Evolutionary conservation across 2,329 filamentous ascomycete genomes (phyloP), one percentile per base, ranked within the genome.

Genomic region (Metarhizium humberi): DNA sequence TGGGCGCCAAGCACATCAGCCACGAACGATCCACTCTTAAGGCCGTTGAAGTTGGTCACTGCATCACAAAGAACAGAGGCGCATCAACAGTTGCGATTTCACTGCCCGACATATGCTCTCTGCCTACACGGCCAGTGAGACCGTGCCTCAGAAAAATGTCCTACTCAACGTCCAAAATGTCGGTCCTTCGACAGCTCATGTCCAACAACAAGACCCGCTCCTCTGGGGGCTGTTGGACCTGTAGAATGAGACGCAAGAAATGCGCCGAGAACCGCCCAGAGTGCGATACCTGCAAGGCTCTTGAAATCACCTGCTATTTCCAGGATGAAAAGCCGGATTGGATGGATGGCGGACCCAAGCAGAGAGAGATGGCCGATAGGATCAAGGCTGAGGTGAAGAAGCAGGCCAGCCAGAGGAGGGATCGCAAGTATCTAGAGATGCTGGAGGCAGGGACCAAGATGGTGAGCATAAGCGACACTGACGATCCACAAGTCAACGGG

Each of bases 261-360:
- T 25, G 25, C 25, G 25, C 25, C 0, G 25, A 25, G 25, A 25
- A 25, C 25, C 25, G 25, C 3, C 25, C 25, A 25, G 25, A 25
- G 25, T 25, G 25, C 25, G 25, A 25, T 25, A 25, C 25, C 4
- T 25, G 25, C 25, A 25, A 67, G 14, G 64, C 69, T 2, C 74
- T 85, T n/a, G 73, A 78, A 51, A 84, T 85, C 55, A 75, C 73
- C 18, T 85, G 82, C 62, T 66, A 79, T 57, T 82, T 76, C 60
- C 67, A 70, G 57, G 71, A 77, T 2, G 66, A 70, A 29, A 25
- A 83, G 64, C 79, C 80, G 14, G 75, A 76, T 4, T 82, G 79
- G 79, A 81, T 82, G 79, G 80, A 82, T 57, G 75, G 73, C 50
- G 78, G 74, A 10, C 63, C 66, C 1, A 69, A 64, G 56, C 78